Conservation (phyloP, 2,329 filamentous ascomycete genomes). For the Raffaelea ambrosiae region DNA sequence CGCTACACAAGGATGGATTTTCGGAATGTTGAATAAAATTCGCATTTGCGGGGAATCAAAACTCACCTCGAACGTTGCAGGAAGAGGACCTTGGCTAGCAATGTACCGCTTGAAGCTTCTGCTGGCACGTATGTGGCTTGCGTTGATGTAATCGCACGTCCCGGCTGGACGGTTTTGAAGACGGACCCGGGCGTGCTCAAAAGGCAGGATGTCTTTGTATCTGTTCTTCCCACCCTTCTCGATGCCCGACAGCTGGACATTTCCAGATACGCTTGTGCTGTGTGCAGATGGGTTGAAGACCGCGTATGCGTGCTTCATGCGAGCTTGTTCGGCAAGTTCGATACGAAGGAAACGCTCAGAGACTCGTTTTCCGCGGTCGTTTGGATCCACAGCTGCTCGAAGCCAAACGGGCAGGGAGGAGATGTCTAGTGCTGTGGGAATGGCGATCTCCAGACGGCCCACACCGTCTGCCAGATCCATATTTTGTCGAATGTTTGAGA, state of each 20-base stretch:
- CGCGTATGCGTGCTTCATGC: constrained; percentile 76
- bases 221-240: constrained; percentile 94
- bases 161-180: constrained; percentile 59
- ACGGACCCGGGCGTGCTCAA: constrained; percentile 84
- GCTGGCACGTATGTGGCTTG: constrained; percentile 72
- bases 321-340: constrained; percentile 75
- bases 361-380: constrained; percentile 69
- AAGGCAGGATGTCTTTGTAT: constrained; percentile 96
- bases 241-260: constrained; percentile 76
- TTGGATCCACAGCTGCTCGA: constrained; percentile 52
- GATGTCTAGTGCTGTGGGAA: constrained; percentile 36
- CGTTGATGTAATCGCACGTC: constrained; percentile 90
- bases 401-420: constrained; percentile 69
- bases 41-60: no score
- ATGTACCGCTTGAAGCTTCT: constrained; percentile 90
- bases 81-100: constrained; percentile 87
- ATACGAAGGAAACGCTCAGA: constrained; percentile 78
- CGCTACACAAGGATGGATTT: no score
- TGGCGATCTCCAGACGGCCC: constrained; percentile 60
- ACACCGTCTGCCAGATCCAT: constrained; percentile 92
- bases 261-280: constrained; percentile 13
- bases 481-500: constrained; percentile 92
- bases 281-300: constrained; percentile 35
- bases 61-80: constrained; percentile 80
- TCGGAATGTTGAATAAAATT: no score